Evolutionary conservation across 2,329 filamentous ascomycete genomes (phyloP).

Genomic region (Colletotrichum incanum): DNA sequence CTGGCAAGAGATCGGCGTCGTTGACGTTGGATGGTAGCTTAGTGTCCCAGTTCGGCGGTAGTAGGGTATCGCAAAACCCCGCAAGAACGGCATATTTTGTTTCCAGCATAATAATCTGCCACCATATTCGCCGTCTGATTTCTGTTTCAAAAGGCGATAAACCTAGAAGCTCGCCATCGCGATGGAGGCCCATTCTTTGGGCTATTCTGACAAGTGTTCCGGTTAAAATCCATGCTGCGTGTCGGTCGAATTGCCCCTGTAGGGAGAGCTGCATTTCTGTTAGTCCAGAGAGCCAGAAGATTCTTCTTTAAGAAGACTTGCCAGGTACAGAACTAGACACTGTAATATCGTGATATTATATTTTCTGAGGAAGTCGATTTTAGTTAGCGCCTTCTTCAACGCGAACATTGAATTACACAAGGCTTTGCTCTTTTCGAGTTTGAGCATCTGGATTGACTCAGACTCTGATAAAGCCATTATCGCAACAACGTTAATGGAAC

Average conservation of each 20-base stretch:
- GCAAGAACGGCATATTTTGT: conserved; percentile 33
- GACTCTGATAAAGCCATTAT: conserved; percentile 71
- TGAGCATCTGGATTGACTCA: conserved; percentile 69
- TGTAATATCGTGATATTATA: conserved; percentile 72
- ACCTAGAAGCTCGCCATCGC: conserved; percentile 69
- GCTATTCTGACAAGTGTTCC: conserved; percentile 75
- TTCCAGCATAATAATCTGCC: conserved; percentile 39
- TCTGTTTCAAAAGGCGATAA: conserved; percentile 22
- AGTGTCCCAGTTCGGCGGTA: conserved; percentile 61
- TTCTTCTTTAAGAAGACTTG: conserved; percentile 67
- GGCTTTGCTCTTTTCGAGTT: conserved; percentile 63
- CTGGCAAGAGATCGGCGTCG: conserved; percentile 70
- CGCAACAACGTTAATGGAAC: conserved; percentile 72
- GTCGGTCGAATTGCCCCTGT: conserved; percentile 71
- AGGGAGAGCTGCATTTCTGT: conserved; percentile 63
- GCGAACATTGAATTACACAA: conserved; percentile 66
- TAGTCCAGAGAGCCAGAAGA: conserved; percentile 21
- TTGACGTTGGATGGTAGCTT: conserved; percentile 71
- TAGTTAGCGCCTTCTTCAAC: conserved; percentile 64
- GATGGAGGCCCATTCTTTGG: conserved; percentile 77
- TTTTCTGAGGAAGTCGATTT: conserved; percentile 70
- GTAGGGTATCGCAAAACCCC: conserved; percentile 68
- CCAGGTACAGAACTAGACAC: conserved; percentile 72
- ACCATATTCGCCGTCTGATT: conserved; percentile 28
- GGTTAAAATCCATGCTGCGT: conserved; percentile 73